Conservation (phyloP, 306 rosid genomes). For the Quercus mongolica region DNA sequence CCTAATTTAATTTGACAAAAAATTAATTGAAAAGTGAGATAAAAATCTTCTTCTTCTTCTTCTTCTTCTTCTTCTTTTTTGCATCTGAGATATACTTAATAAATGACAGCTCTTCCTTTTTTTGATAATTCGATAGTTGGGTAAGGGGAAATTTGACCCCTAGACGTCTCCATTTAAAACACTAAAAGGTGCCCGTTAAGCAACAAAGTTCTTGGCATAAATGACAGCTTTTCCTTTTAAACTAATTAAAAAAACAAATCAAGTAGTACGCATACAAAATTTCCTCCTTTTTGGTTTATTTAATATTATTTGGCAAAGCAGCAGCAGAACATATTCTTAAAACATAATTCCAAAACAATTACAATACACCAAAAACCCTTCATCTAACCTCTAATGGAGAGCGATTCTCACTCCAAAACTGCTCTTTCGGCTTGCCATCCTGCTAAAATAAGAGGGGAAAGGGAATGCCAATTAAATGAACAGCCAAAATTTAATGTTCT, state of each 20-base stretch:
- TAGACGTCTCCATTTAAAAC: too few relatives aligned
- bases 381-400: conserved; percentile 79
- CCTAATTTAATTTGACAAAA: conserved; percentile 47
- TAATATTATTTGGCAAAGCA: conserved; percentile 6
- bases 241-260: background rate
- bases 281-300: background rate
- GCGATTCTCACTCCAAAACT: conserved; percentile 38
- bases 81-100: background rate
- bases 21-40: background rate
- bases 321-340: conserved; percentile 2
- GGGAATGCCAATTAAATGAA: background rate
- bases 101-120: background rate
- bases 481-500: background rate
- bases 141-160: too few relatives aligned
- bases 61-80: background rate
- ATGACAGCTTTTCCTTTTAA: background rate
- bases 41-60: background rate
- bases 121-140: too few relatives aligned
- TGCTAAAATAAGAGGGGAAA: conserved; percentile 33
- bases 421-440: conserved; percentile 69
- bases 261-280: conserved; percentile 7
- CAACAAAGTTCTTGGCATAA: background rate
- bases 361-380: conserved; percentile 16
- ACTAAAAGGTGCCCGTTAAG: too few relatives aligned
- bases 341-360: conserved; percentile 11